A percentile compares a stretch with the other conserved stretches of the same genome.
phyloP scores from a whole-genome alignment of 2,329 filamentous ascomycete genomes.

The Bertia moriformis region DNA sequence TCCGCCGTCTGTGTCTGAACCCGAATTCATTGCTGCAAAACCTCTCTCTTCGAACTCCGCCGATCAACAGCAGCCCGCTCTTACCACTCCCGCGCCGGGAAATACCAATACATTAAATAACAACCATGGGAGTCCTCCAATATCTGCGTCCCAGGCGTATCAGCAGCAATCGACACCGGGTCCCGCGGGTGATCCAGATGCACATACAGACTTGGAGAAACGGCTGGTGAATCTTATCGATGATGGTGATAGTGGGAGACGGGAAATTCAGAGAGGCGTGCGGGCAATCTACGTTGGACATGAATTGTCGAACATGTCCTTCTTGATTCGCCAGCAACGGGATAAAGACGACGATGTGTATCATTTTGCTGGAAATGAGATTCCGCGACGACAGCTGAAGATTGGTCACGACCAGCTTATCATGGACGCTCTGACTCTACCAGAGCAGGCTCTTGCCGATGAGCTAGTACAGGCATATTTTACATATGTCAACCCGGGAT shows the following conservation, averaged over 20 bases:
- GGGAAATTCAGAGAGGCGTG: slow-evolving; percentile 29
- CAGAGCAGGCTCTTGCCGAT: slow-evolving; percentile 29
- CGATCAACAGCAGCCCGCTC: not conserved
- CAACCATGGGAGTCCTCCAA: not conserved
- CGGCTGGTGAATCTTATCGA: slow-evolving; percentile 34
- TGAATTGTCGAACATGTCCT: slow-evolving; percentile 39
- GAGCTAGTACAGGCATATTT: slow-evolving; percentile 34
- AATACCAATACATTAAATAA: not conserved
- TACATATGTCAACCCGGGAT: slow-evolving; percentile 30
- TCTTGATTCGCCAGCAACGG: slow-evolving; percentile 33
- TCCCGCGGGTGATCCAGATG: slow-evolving; percentile 13
- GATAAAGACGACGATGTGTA: slow-evolving; percentile 11
- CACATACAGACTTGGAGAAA: slow-evolving; percentile 24
- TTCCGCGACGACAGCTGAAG: slow-evolving; percentile 21
- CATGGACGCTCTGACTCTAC: slow-evolving; percentile 30
- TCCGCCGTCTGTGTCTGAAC: slow-evolving; percentile 12
- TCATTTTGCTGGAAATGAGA: slow-evolving; percentile 25
- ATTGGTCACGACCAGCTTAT: slow-evolving; percentile 23
- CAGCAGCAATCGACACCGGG: slow-evolving; percentile 10
- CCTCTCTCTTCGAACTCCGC: slow-evolving; percentile 5
- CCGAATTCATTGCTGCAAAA: too few species aligned
- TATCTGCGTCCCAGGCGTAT: slow-evolving; percentile 9
- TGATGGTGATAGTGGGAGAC: slow-evolving; percentile 24
- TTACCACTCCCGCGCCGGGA: slow-evolving; percentile 4
- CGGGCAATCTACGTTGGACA: slow-evolving; percentile 38